A percentile compares a stretch with the other conserved stretches of the same genome.
Conservation (phyloP, 2,329 filamentous ascomycete species). For the Fusarium guadeloupense region DNA sequence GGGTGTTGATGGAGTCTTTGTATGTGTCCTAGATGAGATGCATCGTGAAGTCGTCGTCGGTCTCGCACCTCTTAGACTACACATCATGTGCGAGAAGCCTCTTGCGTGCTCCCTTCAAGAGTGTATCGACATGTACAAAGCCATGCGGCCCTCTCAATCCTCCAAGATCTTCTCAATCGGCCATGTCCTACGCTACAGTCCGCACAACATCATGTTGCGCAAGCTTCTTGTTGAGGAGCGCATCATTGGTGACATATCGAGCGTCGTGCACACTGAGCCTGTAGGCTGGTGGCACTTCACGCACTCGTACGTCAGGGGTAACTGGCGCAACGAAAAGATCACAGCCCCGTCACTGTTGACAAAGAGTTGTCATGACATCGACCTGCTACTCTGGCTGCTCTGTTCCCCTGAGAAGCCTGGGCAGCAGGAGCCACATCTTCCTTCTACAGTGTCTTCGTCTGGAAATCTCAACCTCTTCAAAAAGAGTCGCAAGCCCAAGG, state of each 20-base stretch:
- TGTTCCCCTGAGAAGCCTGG: constrained; percentile 70
- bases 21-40: constrained; percentile 84
- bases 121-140: constrained; percentile 77
- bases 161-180: constrained; percentile 82
- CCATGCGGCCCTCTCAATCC: constrained; percentile 53
- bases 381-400: constrained; percentile 90
- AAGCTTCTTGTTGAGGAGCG: constrained; percentile 78
- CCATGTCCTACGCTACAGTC: constrained; percentile 92
- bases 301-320: constrained; percentile 90
- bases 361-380: constrained; percentile 96
- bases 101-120: constrained; percentile 81
- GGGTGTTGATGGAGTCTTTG: constrained; percentile 70
- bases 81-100: constrained; percentile 96
- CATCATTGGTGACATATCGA: constrained; percentile 84
- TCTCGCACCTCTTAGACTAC: constrained; percentile 74
- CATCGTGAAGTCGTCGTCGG: constrained; percentile 83
- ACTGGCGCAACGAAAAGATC: constrained; percentile 85
- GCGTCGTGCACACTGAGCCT: constrained; percentile 90
- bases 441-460: constrained; percentile 76
- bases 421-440: constrained; percentile 70
- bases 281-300: constrained; percentile 97
- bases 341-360: constrained; percentile 87
- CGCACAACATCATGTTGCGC: constrained; percentile 87
- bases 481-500: constrained; percentile 75
- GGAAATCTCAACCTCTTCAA: constrained; percentile 84